Conservation (phyloP, 352 stramenopile genomes). For the Pseudoperonospora humuli region DNA sequence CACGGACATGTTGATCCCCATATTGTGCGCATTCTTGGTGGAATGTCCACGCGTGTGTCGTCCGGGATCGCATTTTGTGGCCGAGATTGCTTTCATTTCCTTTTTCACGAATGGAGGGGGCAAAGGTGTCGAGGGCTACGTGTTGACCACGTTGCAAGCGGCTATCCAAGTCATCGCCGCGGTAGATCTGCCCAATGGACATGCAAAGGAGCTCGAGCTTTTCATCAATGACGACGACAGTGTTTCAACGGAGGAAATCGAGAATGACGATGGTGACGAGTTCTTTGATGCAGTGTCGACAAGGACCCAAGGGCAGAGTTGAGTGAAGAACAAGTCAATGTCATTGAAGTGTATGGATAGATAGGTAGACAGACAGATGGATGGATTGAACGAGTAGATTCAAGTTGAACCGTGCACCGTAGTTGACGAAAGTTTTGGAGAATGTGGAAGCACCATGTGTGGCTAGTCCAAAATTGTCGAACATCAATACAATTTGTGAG, state of each 20-base stretch:
- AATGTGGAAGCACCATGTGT: too few species aligned
- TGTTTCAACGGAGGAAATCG: conserved; percentile 16
- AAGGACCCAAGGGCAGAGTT: conserved; percentile 4
- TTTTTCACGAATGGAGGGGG: conserved; percentile 70
- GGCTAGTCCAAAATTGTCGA: conserved; percentile 4
- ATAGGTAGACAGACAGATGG: conserved; percentile 3
- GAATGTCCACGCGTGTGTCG: conserved; percentile 26
- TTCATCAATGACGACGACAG: conserved; percentile 35
- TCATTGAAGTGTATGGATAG: background rate
- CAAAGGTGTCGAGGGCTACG: conserved; percentile 70
- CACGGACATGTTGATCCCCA: conserved; percentile 63
- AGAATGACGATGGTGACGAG: conserved; percentile 37
- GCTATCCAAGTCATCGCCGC: conserved; percentile 60
- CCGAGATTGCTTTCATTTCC: conserved; percentile 65
- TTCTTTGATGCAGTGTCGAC: conserved; percentile 47
- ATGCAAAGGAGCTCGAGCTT: conserved; percentile 47
- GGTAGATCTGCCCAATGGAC: conserved; percentile 45
- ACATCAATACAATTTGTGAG: conserved; percentile 9
- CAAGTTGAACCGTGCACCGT: too few species aligned
- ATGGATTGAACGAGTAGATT: too few species aligned
- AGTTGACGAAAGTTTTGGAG: too few species aligned
- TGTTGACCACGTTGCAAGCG: conserved; percentile 68
- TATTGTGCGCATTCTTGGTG: conserved; percentile 55
- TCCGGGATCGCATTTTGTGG: conserved; percentile 38
- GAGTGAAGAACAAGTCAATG: too few species aligned